These are phyloP conservation scores for Stachybotrys elegans DNA, from an alignment of 2,329 filamentous ascomycete genomes.

Conservation along the genomic window DNA sequence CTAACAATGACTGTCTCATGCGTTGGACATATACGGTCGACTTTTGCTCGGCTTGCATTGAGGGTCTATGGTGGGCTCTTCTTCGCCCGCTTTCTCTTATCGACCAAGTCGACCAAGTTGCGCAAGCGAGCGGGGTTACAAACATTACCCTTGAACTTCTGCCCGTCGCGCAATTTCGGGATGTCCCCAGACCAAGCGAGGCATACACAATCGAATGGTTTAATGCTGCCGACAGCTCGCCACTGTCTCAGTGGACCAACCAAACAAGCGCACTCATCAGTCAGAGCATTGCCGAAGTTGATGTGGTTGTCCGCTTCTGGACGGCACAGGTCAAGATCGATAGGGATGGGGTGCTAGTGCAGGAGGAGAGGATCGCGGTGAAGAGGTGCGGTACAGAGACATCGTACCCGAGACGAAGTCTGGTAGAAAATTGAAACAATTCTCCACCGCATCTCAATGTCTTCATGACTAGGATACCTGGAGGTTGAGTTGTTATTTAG, in stretches of 20 bases:
- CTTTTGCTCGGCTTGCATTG: background rate
- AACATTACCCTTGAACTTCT: background rate
- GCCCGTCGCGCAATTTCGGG: background rate
- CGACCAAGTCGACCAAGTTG: background rate
- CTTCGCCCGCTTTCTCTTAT: background rate
- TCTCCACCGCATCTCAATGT: too few species aligned
- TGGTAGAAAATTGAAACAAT: too few species aligned
- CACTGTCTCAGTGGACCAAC: background rate
- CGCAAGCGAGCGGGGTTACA: background rate
- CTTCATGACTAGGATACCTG: too few species aligned
- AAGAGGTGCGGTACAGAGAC: background rate
- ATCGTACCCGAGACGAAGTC: too few species aligned
- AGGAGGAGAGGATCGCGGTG: background rate
- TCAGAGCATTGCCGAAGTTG: background rate
- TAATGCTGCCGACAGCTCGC: background rate
- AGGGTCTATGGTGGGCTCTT: background rate
- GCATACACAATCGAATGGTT: background rate
- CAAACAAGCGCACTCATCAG: background rate
- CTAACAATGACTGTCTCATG: background rate
- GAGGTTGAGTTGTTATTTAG: too few species aligned
- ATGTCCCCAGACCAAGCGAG: background rate
- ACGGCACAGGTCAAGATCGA: background rate
- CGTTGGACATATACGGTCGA: background rate
- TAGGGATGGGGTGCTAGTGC: background rate
- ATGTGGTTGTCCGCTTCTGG: background rate